These are phyloP conservation scores for Penicillium steckii DNA, from an alignment of 495 filamentous ascomycete species.

Conservation along the genomic window DNA sequence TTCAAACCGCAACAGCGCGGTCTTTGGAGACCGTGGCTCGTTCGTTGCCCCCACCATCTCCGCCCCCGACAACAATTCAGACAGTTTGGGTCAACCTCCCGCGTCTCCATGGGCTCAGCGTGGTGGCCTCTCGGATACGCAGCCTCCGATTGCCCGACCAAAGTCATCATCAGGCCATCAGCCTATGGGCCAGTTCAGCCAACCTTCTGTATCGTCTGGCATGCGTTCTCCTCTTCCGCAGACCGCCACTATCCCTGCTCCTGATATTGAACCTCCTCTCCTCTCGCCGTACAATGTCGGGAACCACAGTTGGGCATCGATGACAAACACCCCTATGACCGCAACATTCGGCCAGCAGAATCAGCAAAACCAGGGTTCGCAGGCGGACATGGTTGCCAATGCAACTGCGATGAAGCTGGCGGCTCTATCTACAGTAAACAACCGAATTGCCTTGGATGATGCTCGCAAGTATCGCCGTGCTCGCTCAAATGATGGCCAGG, in stretches of 20 bases:
- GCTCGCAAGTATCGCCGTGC: constrained; percentile 90
- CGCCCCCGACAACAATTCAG: constrained; percentile 54
- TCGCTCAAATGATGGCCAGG: constrained; percentile 82
- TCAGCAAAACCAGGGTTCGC: constrained; percentile 52
- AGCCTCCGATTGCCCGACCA: constrained; percentile 65
- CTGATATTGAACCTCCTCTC: constrained; percentile 78
- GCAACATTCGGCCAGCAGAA: constrained; percentile 63
- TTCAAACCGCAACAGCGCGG: constrained; percentile 90
- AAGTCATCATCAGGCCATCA: constrained; percentile 88
- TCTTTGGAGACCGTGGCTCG: constrained; percentile 77
- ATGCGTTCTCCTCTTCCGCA: constrained; percentile 84
- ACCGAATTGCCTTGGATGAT: constrained; percentile 94
- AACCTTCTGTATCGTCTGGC: constrained; percentile 74
- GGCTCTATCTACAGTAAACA: constrained; percentile 95
- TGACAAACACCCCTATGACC: constrained; percentile 97
- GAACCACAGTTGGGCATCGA: constrained; percentile 95
- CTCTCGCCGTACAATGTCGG: constrained; percentile 84
- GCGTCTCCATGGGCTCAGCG: constrained; percentile 76
- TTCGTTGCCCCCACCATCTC: constrained; percentile 78
- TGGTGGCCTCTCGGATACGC: constrained; percentile 46
- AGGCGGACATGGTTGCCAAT: constrained; percentile 98
- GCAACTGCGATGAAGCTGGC: constrained; percentile 99
- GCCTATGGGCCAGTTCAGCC: constrained; percentile 96
- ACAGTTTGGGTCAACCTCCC: constrained; percentile 58
- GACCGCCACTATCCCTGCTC: constrained; percentile 74